Evolutionary conservation across 352 stramenopile genomes (phyloP).

Genomic region (Plasmopara muralis): DNA sequence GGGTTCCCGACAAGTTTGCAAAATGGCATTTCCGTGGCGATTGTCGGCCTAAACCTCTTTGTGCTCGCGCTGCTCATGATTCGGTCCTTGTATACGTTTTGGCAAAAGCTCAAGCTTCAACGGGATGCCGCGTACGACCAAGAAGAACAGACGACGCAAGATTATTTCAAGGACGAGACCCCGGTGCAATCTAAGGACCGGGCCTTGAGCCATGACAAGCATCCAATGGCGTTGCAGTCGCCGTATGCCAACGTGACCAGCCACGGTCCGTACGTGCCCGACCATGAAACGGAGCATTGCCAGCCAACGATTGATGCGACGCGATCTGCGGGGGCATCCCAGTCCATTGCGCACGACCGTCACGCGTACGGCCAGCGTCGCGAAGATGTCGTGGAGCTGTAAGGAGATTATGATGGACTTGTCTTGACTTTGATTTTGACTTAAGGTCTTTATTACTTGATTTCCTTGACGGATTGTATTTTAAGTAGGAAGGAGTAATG

Average conservation of each 20-base stretch:
- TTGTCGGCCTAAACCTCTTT: slow-evolving; percentile 63
- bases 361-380: slow-evolving; percentile 37
- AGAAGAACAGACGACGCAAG: slow-evolving; percentile 50
- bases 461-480: too few species aligned
- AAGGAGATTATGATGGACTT: too few species aligned
- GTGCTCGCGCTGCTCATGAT: slow-evolving; percentile 61
- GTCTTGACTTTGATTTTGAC: too few species aligned
- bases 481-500: too few species aligned
- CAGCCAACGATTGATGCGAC: slow-evolving; percentile 39
- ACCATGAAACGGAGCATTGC: slow-evolving; percentile 33
- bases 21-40: slow-evolving; percentile 61
- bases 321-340: slow-evolving; percentile 39
- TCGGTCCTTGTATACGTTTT: slow-evolving; percentile 64
- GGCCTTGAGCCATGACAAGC: slow-evolving; percentile 14
- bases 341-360: slow-evolving; percentile 44
- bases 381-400: slow-evolving; percentile 58
- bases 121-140: slow-evolving; percentile 51
- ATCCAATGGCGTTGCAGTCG: slow-evolving; percentile 9
- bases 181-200: slow-evolving; percentile 32
- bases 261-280: slow-evolving; percentile 41
- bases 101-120: slow-evolving; percentile 65
- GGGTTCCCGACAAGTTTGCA: slow-evolving; percentile 55
- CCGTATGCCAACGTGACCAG: slow-evolving; percentile 19
- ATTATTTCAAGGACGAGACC: slow-evolving; percentile 66
- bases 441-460: too few species aligned